These are phyloP conservation scores for Mucor circinelloides DNA, from an alignment of 371 early-diverging fungal genomes.

Conservation along the genomic window DNA sequence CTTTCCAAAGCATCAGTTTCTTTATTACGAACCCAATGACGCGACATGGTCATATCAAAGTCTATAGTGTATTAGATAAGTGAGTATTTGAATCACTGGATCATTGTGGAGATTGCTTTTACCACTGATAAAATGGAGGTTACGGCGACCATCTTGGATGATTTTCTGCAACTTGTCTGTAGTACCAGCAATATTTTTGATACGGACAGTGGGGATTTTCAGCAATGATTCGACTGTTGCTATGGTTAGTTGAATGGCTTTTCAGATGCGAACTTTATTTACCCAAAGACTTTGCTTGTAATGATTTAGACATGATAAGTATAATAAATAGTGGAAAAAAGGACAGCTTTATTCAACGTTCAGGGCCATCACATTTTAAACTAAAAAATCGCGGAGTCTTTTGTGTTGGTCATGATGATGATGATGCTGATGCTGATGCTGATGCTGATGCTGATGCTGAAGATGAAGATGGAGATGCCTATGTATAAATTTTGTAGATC, in stretches of 20 bases:
- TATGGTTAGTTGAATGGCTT: neutral
- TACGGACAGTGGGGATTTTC: slow-evolving; percentile 40
- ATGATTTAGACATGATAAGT: slow-evolving; percentile 84
- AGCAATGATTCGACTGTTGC: slow-evolving; percentile 35
- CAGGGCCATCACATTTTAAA: neutral
- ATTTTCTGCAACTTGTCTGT: slow-evolving; percentile 52
- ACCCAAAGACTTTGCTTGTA: slow-evolving; percentile 83
- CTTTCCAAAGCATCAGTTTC: slow-evolving; percentile 49
- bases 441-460: neutral
- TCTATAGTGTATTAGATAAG: slow-evolving; percentile 39
- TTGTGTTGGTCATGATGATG: neutral
- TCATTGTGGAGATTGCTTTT: neutral
- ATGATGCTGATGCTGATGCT: neutral
- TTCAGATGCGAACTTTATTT: slow-evolving; percentile 49
- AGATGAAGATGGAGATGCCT: neutral
- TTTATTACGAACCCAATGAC: slow-evolving; percentile 60
- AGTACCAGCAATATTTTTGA: slow-evolving; percentile 30
- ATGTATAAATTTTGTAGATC: too few species aligned
- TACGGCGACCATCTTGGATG: slow-evolving; percentile 45
- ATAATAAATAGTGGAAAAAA: neutral
- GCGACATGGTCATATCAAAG: slow-evolving; percentile 81
- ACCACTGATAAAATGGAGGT: slow-evolving; percentile 67
- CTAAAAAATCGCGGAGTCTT: neutral
- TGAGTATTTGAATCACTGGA: too few species aligned
- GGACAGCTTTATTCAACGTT: neutral